Conservation (phyloP, 345 rosid genomes). For the Noccaea bulbosa region DNA sequence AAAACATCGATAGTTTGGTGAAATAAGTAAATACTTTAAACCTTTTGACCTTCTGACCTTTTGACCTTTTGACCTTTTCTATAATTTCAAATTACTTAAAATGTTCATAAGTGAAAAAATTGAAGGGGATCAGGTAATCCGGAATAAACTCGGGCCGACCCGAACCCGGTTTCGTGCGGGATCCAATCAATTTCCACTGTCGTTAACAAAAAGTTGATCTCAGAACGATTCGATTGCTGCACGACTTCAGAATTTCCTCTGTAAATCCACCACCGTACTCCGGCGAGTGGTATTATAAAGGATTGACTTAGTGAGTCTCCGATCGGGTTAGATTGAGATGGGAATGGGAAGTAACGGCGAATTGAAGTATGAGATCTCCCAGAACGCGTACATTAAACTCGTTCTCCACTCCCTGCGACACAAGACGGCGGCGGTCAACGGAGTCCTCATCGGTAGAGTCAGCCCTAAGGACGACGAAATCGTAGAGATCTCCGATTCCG, state of each 20-base stretch:
- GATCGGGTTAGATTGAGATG: conserved; percentile 39
- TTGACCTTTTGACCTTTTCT: background rate
- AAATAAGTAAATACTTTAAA: background rate
- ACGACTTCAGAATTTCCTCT: conserved; percentile 4
- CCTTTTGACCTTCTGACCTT: too few species aligned
- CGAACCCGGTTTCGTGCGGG: conserved; percentile 25
- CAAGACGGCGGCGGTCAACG: conserved; percentile 84
- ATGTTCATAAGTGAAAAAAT: too few species aligned
- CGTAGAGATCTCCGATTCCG: conserved; percentile 80
- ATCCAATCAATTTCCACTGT: conserved; percentile 1
- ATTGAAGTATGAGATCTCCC: conserved; percentile 72
- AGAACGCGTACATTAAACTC: conserved; percentile 84
- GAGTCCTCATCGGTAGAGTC: conserved; percentile 70
- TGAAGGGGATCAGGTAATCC: too few species aligned
- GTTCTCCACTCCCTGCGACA: conserved; percentile 84
- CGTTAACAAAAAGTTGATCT: conserved; percentile 28
- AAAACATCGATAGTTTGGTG: background rate
- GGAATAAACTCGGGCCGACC: conserved; percentile 14
- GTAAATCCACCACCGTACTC: conserved; percentile 19
- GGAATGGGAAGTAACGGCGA: conserved; percentile 58
- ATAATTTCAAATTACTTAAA: background rate
- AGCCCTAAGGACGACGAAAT: conserved; percentile 53
- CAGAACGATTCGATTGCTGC: conserved; percentile 7
- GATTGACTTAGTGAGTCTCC: conserved; percentile 34
- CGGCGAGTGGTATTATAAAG: conserved; percentile 27